Evolutionary conservation across 306 rosid species (phyloP).

Genomic region (Luffa acutangula): DNA sequence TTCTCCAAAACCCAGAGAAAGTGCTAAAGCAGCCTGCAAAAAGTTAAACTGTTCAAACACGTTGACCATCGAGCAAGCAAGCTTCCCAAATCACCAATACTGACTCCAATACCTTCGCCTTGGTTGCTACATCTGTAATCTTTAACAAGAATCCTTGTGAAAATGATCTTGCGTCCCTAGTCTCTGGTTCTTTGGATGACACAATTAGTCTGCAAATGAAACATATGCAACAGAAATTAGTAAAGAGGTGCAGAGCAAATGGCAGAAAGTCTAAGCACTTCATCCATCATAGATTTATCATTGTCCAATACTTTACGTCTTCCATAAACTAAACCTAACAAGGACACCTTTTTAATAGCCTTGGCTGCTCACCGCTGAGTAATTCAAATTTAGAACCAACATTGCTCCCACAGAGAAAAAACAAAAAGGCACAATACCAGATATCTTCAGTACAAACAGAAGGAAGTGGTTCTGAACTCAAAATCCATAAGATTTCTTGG

Average conservation of each 20-base stretch:
- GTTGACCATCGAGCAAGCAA: not conserved
- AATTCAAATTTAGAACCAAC: not conserved
- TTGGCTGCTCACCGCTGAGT: not conserved
- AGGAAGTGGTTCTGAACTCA: not conserved
- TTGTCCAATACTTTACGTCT: not conserved
- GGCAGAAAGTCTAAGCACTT: not conserved
- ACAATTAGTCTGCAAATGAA: constrained; percentile 31
- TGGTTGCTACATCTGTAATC: constrained; percentile 36
- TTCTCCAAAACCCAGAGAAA: constrained; percentile 80
- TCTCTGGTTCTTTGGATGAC: constrained; percentile 47
- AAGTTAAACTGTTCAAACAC: not conserved
- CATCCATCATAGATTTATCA: not conserved
- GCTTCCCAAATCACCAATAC: constrained; percentile 1
- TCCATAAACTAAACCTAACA: not conserved
- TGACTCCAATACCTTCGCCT: constrained; percentile 62
- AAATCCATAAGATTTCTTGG: not conserved
- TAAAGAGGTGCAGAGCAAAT: not conserved
- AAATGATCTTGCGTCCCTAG: constrained; percentile 40
- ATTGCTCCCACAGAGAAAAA: not conserved
- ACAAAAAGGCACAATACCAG: not conserved
- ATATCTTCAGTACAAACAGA: not conserved
- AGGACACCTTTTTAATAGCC: not conserved
- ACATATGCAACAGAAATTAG: not conserved
- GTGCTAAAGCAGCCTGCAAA: constrained; percentile 60
- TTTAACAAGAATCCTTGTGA: constrained; percentile 48